Percentiles rank a stretch among this genome's conserved stretches.
Evolutionary conservation across 495 filamentous ascomycete species (phyloP).

Genomic region (Rusavskia elegans): DNA sequence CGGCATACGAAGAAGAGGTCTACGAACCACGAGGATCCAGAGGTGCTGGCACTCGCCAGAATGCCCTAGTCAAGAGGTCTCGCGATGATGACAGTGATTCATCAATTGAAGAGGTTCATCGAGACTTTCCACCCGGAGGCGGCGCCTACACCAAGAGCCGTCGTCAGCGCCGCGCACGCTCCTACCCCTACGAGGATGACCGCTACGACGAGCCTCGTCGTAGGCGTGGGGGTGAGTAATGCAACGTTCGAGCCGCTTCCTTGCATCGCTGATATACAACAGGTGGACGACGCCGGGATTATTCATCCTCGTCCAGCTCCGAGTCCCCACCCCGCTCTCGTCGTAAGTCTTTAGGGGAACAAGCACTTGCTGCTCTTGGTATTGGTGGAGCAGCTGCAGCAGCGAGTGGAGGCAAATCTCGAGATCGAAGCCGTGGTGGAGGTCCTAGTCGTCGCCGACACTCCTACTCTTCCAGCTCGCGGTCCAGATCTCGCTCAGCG

Average conservation of each 20-base stretch:
- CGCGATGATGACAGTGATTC: conserved; percentile 41
- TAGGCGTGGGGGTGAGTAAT: conserved; percentile 33
- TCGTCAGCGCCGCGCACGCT: conserved; percentile 29
- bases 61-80: conserved; percentile 13
- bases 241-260: background rate
- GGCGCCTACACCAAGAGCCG: conserved; percentile 27
- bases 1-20: background rate
- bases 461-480: conserved; percentile 37
- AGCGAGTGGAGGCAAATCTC: conserved; percentile 12
- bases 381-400: conserved; percentile 43
- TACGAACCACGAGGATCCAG: background rate
- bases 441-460: conserved; percentile 33
- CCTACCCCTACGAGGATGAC: conserved; percentile 32
- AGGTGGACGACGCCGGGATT: conserved; percentile 27
- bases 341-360: conserved; percentile 59
- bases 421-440: conserved; percentile 16
- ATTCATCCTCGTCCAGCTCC: conserved; percentile 21
- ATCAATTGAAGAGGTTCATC: conserved; percentile 48
- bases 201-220: conserved; percentile 37
- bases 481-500: conserved; percentile 30
- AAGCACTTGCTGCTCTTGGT: conserved; percentile 49
- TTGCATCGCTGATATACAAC: background rate
- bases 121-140: conserved; percentile 45
- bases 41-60: background rate
- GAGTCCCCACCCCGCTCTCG: conserved; percentile 27